Conservation (phyloP, 2,329 filamentous ascomycete species). For the Chalara sp. region DNA sequence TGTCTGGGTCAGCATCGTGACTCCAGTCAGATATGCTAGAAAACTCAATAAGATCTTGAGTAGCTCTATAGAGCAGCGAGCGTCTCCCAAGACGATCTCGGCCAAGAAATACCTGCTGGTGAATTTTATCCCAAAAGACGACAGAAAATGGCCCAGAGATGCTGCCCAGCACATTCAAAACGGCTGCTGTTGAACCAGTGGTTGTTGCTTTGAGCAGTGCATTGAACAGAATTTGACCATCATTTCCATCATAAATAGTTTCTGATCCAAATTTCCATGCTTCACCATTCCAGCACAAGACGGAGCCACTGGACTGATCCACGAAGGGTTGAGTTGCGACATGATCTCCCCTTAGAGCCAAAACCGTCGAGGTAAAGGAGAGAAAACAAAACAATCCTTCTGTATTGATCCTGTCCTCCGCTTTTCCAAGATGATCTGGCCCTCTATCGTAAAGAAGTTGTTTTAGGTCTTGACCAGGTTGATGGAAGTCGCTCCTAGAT, state of each 20-base stretch:
- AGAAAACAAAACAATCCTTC: slow-evolving; percentile 36
- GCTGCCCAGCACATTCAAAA: slow-evolving; percentile 48
- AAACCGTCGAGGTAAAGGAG: slow-evolving; percentile 73
- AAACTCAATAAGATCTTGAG: slow-evolving; percentile 46
- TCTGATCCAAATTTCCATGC: slow-evolving; percentile 69
- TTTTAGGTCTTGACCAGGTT: slow-evolving; percentile 32
- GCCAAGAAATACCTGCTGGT: slow-evolving; percentile 66
- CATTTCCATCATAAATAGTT: slow-evolving; percentile 60
- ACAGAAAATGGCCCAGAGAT: slow-evolving; percentile 87
- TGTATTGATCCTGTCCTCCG: slow-evolving; percentile 26
- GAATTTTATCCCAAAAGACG: slow-evolving; percentile 65
- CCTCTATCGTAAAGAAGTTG: slow-evolving; percentile 47
- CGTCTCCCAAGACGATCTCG: slow-evolving; percentile 82
- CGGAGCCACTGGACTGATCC: slow-evolving; percentile 47
- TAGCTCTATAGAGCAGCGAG: slow-evolving; percentile 61
- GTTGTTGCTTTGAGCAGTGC: slow-evolving; percentile 40
- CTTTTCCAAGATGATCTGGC: slow-evolving; percentile 49
- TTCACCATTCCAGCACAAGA: slow-evolving; percentile 96
- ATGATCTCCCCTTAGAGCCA: slow-evolving; percentile 76
- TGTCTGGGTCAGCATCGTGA: slow-evolving; percentile 46
- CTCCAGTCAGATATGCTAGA: slow-evolving; percentile 47
- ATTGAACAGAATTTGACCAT: slow-evolving; percentile 64
- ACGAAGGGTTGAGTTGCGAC: slow-evolving; percentile 68
- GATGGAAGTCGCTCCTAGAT: slow-evolving; percentile 28
- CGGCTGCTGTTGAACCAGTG: slow-evolving; percentile 21